Evolutionary conservation across 768 basidiomycete genomes (phyloP).

Genomic region (Lactarius hengduanensis): DNA sequence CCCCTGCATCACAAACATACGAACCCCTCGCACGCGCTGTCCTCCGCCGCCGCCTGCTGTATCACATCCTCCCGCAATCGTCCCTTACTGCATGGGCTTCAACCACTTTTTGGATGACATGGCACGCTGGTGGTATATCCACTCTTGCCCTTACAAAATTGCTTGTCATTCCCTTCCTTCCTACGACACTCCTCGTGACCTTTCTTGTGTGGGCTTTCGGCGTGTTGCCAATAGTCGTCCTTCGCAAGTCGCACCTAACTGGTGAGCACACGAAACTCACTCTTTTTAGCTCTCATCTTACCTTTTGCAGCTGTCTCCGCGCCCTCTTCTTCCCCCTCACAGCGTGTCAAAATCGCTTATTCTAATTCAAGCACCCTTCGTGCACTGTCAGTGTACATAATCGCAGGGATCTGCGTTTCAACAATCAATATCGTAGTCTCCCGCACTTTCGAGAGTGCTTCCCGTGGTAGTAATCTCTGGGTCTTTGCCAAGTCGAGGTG

Average conservation of each 20-base stretch:
- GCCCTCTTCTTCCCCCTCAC: slow-evolving; percentile 51
- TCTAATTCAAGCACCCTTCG: slow-evolving; percentile 47
- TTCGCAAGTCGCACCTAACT: slow-evolving; percentile 58
- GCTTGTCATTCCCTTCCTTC: slow-evolving; percentile 41
- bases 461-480: slow-evolving; percentile 37
- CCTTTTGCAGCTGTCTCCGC: slow-evolving; percentile 45
- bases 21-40: slow-evolving; percentile 65
- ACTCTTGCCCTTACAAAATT: slow-evolving; percentile 38
- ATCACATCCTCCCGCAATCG: slow-evolving; percentile 53
- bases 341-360: slow-evolving; percentile 46
- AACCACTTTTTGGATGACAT: slow-evolving; percentile 42
- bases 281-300: slow-evolving; percentile 8
- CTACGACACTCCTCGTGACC: slow-evolving; percentile 42
- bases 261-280: slow-evolving; percentile 42
- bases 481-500: slow-evolving; percentile 71
- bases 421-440: slow-evolving; percentile 44
- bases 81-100: slow-evolving; percentile 47
- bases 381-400: slow-evolving; percentile 46
- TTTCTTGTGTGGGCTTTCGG: slow-evolving; percentile 48
- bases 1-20: slow-evolving; percentile 56
- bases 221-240: slow-evolving; percentile 55
- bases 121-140: slow-evolving; percentile 43
- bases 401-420: slow-evolving; percentile 47
- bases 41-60: slow-evolving; percentile 58
- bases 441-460: slow-evolving; percentile 37